Conservation (phyloP, 495 filamentous ascomycete genomes). For the Cladorrhinum samala region DNA sequence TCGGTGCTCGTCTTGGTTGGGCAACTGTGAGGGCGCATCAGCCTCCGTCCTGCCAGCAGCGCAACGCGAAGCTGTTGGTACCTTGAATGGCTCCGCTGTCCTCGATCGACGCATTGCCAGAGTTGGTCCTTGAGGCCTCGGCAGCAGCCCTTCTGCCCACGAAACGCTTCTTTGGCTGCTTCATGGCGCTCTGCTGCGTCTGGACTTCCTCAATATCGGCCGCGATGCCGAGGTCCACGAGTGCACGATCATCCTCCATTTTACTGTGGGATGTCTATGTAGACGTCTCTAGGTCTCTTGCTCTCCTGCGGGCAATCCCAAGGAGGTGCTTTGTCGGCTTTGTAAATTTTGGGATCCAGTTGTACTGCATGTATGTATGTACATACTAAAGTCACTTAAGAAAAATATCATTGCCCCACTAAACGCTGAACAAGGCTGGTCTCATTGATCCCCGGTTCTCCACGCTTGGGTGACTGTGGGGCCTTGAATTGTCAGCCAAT, state of each 20-base stretch:
- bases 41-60: neutral
- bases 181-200: slow-evolving; percentile 29
- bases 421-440: no score
- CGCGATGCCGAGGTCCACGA: slow-evolving; percentile 47
- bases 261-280: no score
- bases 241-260: slow-evolving; percentile 51
- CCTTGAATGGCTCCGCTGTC: slow-evolving; percentile 61
- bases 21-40: slow-evolving; percentile 29
- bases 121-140: slow-evolving; percentile 43
- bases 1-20: slow-evolving; percentile 60
- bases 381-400: no score
- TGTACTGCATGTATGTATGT: no score
- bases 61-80: slow-evolving; percentile 18
- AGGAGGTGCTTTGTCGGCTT: no score
- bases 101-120: slow-evolving; percentile 47
- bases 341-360: no score
- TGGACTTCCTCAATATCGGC: slow-evolving; percentile 48
- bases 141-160: slow-evolving; percentile 58
- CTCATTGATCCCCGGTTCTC: no score
- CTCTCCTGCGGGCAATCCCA: no score
- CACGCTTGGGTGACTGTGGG: no score
- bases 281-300: no score
- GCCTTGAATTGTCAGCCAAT: slow-evolving; percentile 9
- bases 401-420: no score
- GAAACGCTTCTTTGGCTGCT: slow-evolving; percentile 72